Evolutionary conservation across 805 yeast genomes (phyloP).

Genomic region (Cyberlindnera bimundalis): DNA sequence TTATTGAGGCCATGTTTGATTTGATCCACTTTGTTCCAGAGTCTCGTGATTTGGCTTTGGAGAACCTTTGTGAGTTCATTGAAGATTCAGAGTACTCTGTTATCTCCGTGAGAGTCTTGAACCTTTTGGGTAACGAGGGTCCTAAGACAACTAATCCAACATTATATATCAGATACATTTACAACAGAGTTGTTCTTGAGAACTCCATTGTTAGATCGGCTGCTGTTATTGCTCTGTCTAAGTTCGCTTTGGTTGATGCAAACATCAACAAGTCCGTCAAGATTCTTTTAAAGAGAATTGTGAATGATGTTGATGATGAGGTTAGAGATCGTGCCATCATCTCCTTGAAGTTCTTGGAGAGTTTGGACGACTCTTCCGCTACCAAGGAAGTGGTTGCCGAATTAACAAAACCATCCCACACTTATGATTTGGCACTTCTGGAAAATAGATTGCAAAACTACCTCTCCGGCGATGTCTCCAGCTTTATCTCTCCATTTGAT

Average conservation of each 20-base stretch:
- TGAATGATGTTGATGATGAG: constrained; percentile 90
- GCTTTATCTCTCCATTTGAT: constrained; percentile 60
- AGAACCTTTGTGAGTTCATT: constrained; percentile 90
- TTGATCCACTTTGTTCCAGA: constrained; percentile 82
- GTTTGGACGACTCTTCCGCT: constrained; percentile 31
- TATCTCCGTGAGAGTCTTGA: constrained; percentile 87
- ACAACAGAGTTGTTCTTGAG: constrained; percentile 94
- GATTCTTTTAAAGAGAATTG: constrained; percentile 75
- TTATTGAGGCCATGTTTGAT: constrained; percentile 91
- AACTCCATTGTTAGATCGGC: constrained; percentile 94
- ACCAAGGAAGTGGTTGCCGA: constrained; percentile 36
- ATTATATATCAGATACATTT: constrained; percentile 89
- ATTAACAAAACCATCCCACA: constrained; percentile 63
- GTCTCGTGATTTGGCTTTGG: constrained; percentile 78
- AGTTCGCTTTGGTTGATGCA: constrained; percentile 77
- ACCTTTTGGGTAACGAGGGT: constrained; percentile 91
- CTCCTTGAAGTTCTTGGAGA: constrained; percentile 62
- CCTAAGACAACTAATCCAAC: constrained; percentile 85
- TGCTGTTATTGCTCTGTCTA: constrained; percentile 88
- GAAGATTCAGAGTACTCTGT: constrained; percentile 98
- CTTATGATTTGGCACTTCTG: constrained; percentile 70
- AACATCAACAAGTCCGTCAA: constrained; percentile 64
- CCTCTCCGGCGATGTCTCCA: constrained; percentile 43
- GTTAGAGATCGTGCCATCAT: constrained; percentile 96
- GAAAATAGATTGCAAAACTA: constrained; percentile 76